Base-by-base conservation (phyloP, 768 basidiomycete genomes). In the Lyophyllum decastes region DNA sequence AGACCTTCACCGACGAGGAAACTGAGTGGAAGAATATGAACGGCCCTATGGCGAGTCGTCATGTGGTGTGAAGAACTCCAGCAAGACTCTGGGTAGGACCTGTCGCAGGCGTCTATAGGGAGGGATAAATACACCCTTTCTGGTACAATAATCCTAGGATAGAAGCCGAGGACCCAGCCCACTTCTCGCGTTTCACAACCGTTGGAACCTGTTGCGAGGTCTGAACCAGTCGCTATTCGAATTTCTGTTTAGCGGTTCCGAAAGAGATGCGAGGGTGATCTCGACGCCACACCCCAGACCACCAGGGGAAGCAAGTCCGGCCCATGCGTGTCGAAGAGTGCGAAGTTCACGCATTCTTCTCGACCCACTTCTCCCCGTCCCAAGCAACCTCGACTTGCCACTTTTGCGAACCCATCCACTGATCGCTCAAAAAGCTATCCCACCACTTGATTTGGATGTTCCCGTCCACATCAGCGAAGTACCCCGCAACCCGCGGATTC, bases 361-460 rank as follows among this genome's bases (percentile, higher is more conserved):
- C 77, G 7, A 77, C 66, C 76, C 78, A 80, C 27, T 70, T 62
- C 25, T 74, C 75, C 33, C 68, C 73, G 35, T 72, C 62, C 69
- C 71, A 67, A 21, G 54, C 55, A 8, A 76, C 71, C 24, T 73
- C 73, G 27, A 77, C 62, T 45, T 65, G 65, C 78, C 78, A 80
- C 64, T 77, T 76, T 33, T 70, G 66, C 43, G 68, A 68, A 41
- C 74, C 76, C 66, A 74, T 71, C 78, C 77, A 80, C 56, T 76
- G 76, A 52, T 78, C 76, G 33, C 69, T 65, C 47, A 80, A 61
- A 61, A 76, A 80, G 35, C 63, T 70, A 57, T 80, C 77, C 76
- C 76, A 78, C 74, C 75, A 79, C 54, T 71, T 72, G 54, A 80
- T 69, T 57, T 76, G 75, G 19, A 77, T 62, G 25, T 78, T 74